These are phyloP conservation scores for Talaromyces sp. DNA, from an alignment of 2,329 filamentous ascomycete genomes.

Conservation along the genomic window DNA sequence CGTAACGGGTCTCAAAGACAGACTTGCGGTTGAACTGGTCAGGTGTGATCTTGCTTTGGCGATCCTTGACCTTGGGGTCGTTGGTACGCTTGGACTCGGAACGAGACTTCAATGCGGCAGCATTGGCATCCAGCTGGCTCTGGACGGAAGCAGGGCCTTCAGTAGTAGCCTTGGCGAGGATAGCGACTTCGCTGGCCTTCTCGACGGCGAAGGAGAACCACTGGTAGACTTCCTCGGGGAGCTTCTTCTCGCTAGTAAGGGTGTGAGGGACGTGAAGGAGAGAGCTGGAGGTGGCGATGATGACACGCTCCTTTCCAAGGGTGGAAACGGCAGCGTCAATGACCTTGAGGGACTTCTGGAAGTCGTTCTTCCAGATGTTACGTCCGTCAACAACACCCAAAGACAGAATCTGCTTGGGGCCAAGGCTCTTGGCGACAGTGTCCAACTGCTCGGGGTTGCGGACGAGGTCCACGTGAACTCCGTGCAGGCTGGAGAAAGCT, in stretches of 20 bases:
- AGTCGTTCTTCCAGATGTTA: conserved; percentile 99
- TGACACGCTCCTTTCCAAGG: conserved; percentile 94
- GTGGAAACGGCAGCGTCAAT: conserved; percentile 89
- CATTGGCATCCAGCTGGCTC: conserved; percentile 91
- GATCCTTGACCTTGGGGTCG: conserved; percentile 94
- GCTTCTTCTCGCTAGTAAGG: conserved; percentile 96
- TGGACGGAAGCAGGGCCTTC: conserved; percentile 83
- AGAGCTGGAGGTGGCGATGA: conserved; percentile 94
- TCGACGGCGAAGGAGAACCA: conserved; percentile 99
- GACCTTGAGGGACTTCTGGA: conserved; percentile 87
- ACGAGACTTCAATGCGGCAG: conserved; percentile 86
- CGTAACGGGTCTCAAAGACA: conserved; percentile 77
- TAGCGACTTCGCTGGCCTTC: conserved; percentile 85
- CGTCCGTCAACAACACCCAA: conserved; percentile 96
- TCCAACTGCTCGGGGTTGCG: conserved; percentile 97
- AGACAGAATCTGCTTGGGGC: conserved; percentile 84
- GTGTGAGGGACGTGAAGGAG: conserved; percentile 98
- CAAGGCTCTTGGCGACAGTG: conserved; percentile 74
- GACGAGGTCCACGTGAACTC: conserved; percentile 91
- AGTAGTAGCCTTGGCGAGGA: conserved; percentile 95
- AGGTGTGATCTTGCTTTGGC: conserved; percentile 79
- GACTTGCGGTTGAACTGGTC: conserved; percentile 92
- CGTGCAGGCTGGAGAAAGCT: conserved; percentile 68
- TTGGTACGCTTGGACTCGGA: conserved; percentile 93
- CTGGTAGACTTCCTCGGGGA: conserved; percentile 85